Conservation (phyloP, 169 alveolate species). For the Eimeria tenella region DNA sequence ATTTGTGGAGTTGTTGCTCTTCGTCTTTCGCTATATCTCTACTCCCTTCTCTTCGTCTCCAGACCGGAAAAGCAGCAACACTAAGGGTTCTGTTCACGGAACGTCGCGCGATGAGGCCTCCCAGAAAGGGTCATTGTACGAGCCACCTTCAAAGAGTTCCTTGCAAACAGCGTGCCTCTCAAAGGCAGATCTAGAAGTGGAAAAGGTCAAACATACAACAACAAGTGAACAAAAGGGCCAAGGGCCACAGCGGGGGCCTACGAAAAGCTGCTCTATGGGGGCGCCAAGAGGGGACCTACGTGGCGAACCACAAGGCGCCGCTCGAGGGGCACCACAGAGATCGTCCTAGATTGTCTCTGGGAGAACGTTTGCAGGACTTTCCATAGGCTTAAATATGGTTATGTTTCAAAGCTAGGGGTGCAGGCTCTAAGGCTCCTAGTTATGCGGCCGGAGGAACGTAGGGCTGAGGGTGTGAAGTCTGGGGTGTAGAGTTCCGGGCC, state of each 20-base stretch:
- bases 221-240: neutral
- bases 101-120: neutral
- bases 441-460: no score
- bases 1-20: no score
- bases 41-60: no score
- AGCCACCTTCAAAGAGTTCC: neutral
- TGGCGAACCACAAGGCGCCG: no score
- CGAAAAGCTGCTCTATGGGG: neutral
- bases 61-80: no score
- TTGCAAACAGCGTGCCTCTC: neutral
- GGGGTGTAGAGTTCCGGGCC: no score
- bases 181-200: neutral
- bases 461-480: no score
- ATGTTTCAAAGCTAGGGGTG: no score
- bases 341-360: neutral
- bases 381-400: no score
- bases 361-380: no score
- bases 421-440: no score
- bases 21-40: no score
- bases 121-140: neutral
- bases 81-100: neutral
- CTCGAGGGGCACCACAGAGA: neutral
- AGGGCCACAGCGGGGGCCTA: slow-evolving; percentile 1
- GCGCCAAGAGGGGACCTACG: neutral
- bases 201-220: neutral